Evolutionary conservation across 306 rosid species (phyloP).

Genomic region (Ochetophila trinervis): DNA sequence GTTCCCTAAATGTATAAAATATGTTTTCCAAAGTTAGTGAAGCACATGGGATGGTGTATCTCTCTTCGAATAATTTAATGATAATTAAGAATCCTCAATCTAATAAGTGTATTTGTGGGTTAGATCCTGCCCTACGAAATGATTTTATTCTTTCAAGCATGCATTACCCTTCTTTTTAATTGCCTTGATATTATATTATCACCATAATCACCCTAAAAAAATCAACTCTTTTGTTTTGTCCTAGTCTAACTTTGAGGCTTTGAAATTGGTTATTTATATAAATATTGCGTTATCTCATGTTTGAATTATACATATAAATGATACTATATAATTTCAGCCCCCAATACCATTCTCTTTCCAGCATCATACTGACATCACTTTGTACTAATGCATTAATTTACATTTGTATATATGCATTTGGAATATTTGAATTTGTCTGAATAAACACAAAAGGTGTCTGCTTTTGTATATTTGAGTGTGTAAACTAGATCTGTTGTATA

Average conservation of each 20-base stretch:
- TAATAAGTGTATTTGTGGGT: slow-evolving; percentile 31
- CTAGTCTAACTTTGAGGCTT: slow-evolving; percentile 17
- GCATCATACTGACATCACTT: slow-evolving; percentile 38
- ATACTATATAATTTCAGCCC: background rate
- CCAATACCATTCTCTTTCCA: background rate
- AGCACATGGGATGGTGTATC: slow-evolving; percentile 67
- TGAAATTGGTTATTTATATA: background rate
- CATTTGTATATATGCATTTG: background rate
- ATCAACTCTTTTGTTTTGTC: background rate
- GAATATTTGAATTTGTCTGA: too few relatives aligned
- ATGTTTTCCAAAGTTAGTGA: slow-evolving; percentile 30
- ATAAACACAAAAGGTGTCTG: too few relatives aligned
- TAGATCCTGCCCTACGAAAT: slow-evolving; percentile 44
- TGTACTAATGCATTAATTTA: slow-evolving; percentile 5
- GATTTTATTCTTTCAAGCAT: slow-evolving; percentile 52
- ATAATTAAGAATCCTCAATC: slow-evolving; percentile 19
- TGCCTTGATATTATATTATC: slow-evolving; percentile 32
- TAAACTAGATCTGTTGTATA: too few relatives aligned
- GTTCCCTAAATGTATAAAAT: slow-evolving; percentile 15
- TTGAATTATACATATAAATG: background rate
- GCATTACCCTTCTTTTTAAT: slow-evolving; percentile 34
- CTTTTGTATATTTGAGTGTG: too few relatives aligned
- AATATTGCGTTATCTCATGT: background rate
- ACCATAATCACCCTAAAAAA: slow-evolving; percentile 24
- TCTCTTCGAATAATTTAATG: slow-evolving; percentile 39